These are phyloP conservation scores for Drechslerella stenobrocha DNA, from an alignment of 2,329 filamentous ascomycete genomes.

Conservation along the genomic window DNA sequence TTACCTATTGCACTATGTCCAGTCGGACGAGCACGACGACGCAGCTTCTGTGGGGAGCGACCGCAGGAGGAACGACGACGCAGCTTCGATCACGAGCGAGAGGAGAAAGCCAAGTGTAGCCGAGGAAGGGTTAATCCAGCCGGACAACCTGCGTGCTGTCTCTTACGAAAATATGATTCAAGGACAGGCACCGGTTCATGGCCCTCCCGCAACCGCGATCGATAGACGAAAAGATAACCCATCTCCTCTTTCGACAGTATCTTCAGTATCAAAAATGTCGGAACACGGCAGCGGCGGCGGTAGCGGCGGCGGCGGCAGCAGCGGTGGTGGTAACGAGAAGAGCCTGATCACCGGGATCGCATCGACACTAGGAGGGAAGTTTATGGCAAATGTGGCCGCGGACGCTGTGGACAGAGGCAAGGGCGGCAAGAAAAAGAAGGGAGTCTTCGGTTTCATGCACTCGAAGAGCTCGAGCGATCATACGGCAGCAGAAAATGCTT, in stretches of 20 bases:
- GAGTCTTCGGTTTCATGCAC: constrained; percentile 62
- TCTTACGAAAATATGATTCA: constrained; percentile 56
- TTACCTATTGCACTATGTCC: constrained; percentile 83
- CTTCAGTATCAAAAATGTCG: constrained; percentile 44
- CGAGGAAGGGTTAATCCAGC: constrained; percentile 55
- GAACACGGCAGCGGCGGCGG: constrained; percentile 38
- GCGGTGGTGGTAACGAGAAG: constrained; percentile 65
- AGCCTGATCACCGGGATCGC: constrained; percentile 71
- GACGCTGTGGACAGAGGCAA: constrained; percentile 69
- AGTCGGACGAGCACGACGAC: constrained; percentile 66
- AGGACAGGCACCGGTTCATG: constrained; percentile 54
- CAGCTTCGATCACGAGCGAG: constrained; percentile 57
- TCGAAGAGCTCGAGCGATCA: constrained; percentile 67
- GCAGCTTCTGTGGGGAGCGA: constrained; percentile 41
- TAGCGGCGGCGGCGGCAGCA: constrained; percentile 75
- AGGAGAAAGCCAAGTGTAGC: constrained; percentile 56
- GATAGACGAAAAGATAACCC: constrained; percentile 48
- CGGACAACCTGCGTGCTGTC: constrained; percentile 53
- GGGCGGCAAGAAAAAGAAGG: constrained; percentile 67
- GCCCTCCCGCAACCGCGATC: constrained; percentile 45
- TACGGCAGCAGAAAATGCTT: constrained; percentile 9
- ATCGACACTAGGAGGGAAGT: constrained; percentile 81
- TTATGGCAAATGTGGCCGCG: constrained; percentile 59
- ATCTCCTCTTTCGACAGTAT: constrained; percentile 46
- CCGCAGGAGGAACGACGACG: constrained; percentile 54